These are phyloP conservation scores for Phaeosphaeriaceae sp. DNA, from an alignment of 2,329 filamentous ascomycete genomes.

Conservation along the genomic window DNA sequence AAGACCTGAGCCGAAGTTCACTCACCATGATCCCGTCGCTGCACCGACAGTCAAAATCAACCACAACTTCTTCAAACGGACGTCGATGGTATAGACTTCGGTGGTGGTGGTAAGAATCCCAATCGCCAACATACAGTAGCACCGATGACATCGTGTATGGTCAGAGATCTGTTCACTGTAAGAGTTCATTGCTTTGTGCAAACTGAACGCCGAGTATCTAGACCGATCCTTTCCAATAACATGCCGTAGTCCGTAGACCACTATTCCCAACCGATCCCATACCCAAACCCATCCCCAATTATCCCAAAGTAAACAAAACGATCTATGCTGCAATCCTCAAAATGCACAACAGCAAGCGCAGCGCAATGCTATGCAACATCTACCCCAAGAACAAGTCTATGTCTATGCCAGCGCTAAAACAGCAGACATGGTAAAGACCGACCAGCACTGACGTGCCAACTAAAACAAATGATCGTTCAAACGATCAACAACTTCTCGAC, in stretches of 20 bases:
- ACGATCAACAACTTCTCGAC: constrained; percentile 41
- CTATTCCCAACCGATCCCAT: not conserved
- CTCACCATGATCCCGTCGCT: no score
- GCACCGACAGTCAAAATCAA: no score
- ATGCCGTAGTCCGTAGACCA: not conserved
- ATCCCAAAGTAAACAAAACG: not conserved
- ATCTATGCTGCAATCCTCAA: constrained; percentile 6
- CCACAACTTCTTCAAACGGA: no score
- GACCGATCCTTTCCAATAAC: not conserved
- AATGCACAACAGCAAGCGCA: constrained; percentile 1
- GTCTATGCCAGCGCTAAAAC: constrained; percentile 3
- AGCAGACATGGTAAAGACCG: constrained; percentile 1
- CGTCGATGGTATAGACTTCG: no score
- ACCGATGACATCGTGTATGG: no score
- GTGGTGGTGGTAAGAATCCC: no score
- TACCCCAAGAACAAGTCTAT: not conserved
- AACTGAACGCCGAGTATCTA: no score
- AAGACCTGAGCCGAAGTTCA: no score
- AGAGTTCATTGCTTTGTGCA: no score
- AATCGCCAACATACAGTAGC: no score
- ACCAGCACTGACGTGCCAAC: not conserved
- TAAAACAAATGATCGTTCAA: constrained; percentile 3
- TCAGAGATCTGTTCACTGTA: no score
- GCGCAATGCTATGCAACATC: constrained; percentile 4
- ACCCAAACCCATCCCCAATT: constrained; percentile 3